Conservation (phyloP, 2,329 filamentous ascomycete genomes). For the Penicillium hordei region DNA sequence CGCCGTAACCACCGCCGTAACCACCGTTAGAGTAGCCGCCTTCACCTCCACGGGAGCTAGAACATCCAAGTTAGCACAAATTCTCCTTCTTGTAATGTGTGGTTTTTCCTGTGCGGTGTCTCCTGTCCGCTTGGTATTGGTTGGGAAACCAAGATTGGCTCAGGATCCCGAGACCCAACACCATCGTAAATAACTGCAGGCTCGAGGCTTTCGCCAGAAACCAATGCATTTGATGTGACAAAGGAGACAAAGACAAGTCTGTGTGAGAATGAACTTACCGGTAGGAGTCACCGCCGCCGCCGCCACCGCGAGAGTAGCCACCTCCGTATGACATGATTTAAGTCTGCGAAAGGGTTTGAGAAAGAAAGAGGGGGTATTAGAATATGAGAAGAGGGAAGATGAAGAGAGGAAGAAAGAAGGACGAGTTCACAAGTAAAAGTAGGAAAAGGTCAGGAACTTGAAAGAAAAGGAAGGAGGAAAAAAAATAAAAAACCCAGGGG, state of each 20-base stretch:
- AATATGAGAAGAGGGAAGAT: slow-evolving; percentile 4
- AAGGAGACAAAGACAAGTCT: not conserved
- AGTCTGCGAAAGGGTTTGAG: slow-evolving; percentile 17
- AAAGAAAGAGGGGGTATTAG: not conserved
- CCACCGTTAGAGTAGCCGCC: slow-evolving; percentile 47
- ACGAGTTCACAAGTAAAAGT: slow-evolving; percentile 22
- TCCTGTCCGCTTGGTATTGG: not conserved
- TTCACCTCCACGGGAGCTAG: slow-evolving; percentile 46
- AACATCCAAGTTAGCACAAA: slow-evolving; percentile 14
- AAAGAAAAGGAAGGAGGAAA: slow-evolving; percentile 20
- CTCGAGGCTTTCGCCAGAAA: not conserved
- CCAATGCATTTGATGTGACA: not conserved
- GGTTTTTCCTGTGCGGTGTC: not conserved
- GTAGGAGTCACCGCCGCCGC: slow-evolving; percentile 52
- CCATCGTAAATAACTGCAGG: not conserved
- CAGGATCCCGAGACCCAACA: not conserved
- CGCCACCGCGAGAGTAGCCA: slow-evolving; percentile 49
- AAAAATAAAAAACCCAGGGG: slow-evolving; percentile 26
- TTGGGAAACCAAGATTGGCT: not conserved
- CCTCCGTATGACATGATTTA: slow-evolving; percentile 69
- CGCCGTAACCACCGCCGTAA: slow-evolving; percentile 46
- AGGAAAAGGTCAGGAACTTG: slow-evolving; percentile 25
- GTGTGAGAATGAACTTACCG: slow-evolving; percentile 34
- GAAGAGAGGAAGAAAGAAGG: slow-evolving; percentile 4
- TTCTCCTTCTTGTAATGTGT: not conserved